Evolutionary conservation across 495 filamentous ascomycete species (phyloP).

Genomic region (Trichoderma erinaceum): DNA sequence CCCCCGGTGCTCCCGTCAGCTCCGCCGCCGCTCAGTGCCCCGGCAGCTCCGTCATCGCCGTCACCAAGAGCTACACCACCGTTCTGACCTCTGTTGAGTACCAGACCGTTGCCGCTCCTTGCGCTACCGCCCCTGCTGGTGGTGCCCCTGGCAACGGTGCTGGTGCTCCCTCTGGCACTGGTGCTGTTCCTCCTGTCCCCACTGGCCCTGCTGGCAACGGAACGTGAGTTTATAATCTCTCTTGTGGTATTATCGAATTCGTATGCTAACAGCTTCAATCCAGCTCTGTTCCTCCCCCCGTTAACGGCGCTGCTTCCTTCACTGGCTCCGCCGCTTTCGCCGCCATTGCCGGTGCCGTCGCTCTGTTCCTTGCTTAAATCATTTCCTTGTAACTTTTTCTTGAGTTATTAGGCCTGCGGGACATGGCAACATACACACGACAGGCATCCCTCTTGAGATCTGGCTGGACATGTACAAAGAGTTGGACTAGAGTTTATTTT

Average conservation of each 20-base stretch:
- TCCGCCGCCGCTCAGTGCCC: slow-evolving; percentile 29
- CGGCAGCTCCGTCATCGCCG: slow-evolving; percentile 35
- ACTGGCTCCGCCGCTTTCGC: slow-evolving; percentile 40
- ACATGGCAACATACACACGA: slow-evolving; percentile 19
- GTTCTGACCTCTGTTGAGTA: slow-evolving; percentile 50
- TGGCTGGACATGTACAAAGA: slow-evolving; percentile 15
- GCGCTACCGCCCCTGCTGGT: slow-evolving; percentile 25
- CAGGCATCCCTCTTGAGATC: slow-evolving; percentile 1
- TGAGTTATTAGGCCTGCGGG: slow-evolving; percentile 24
- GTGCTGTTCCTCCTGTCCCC: slow-evolving; percentile 21
- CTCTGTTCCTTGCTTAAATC: slow-evolving; percentile 48
- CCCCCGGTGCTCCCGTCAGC: slow-evolving; percentile 19
- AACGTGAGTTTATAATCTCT: slow-evolving; percentile 24
- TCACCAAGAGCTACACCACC: slow-evolving; percentile 39
- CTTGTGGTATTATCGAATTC: too few species aligned
- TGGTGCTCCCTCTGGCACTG: slow-evolving; percentile 26
- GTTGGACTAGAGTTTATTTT: slow-evolving; percentile 13
- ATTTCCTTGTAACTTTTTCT: slow-evolving; percentile 20
- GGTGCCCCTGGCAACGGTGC: slow-evolving; percentile 19
- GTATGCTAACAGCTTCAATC: slow-evolving; percentile 21
- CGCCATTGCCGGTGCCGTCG: slow-evolving; percentile 46
- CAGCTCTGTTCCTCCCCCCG: slow-evolving; percentile 30
- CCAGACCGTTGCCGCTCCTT: slow-evolving; percentile 40
- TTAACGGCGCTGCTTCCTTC: slow-evolving; percentile 41
- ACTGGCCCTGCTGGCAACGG: slow-evolving; percentile 23